Conservation (phyloP, 2,329 filamentous ascomycete species). For the Penicillium sp. region DNA sequence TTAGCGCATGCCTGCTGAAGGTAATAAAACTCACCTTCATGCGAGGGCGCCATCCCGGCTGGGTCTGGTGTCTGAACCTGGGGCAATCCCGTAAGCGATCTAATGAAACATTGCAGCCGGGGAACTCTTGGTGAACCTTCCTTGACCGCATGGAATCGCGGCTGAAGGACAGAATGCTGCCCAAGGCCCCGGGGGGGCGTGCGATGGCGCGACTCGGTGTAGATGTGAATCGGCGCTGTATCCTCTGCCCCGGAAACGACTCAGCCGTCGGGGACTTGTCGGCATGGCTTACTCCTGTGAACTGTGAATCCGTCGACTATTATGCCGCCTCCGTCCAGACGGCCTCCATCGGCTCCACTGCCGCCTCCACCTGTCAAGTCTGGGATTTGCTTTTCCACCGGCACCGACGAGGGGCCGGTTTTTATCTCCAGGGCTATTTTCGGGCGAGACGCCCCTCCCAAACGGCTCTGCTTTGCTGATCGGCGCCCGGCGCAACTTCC, state of each 20-base stretch:
- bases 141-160: conserved; percentile 20
- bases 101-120: conserved; percentile 10
- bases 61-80: conserved; percentile 10
- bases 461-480: too few species aligned
- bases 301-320: not conserved
- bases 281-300: too few species aligned
- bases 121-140: conserved; percentile 7
- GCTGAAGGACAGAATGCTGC: conserved; percentile 15
- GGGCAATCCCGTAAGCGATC: not conserved
- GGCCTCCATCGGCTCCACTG: conserved; percentile 4
- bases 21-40: conserved; percentile 12
- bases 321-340: not conserved
- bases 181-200: conserved; percentile 6
- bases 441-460: not conserved
- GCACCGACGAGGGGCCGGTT: conserved; percentile 1
- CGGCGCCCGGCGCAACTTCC: conserved; percentile 1
- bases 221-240: conserved; percentile 2
- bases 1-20: conserved; percentile 5
- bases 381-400: conserved; percentile 12
- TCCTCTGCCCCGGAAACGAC: conserved; percentile 3
- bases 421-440: conserved; percentile 3
- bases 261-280: conserved; percentile 6
- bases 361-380: conserved; percentile 9
- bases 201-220: conserved; percentile 7
- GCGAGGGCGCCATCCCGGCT: conserved; percentile 10